Percentiles rank a stretch among this genome's conserved stretches.
Evolutionary conservation across 2,329 filamentous ascomycete genomes (phyloP).

Genomic region (Botrytis fragariae): DNA sequence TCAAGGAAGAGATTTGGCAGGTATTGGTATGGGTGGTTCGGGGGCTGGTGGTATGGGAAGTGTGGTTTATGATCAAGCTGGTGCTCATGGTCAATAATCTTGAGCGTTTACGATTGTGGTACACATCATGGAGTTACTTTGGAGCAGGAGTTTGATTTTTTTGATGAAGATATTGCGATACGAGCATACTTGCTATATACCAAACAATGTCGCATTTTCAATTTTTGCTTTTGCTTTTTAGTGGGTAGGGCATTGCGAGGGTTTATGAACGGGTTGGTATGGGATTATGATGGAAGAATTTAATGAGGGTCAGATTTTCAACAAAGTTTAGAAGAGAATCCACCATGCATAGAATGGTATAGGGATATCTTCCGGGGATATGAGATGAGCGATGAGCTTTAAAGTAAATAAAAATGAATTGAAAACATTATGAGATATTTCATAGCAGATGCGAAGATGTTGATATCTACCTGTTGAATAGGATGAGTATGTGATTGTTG

Average conservation of each 20-base stretch:
- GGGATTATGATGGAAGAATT: not conserved
- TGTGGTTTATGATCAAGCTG: slow-evolving; percentile 28
- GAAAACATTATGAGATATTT: not conserved
- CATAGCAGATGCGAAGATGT: not conserved
- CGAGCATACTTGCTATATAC: not conserved
- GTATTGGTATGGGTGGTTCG: slow-evolving; percentile 23
- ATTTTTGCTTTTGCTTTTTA: not conserved
- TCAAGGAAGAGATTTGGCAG: slow-evolving; percentile 28
- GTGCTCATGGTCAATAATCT: slow-evolving; percentile 28
- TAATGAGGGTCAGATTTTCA: not conserved
- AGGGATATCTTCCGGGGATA: not conserved
- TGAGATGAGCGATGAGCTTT: not conserved
- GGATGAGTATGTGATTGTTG: not conserved
- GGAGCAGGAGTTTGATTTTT: not conserved
- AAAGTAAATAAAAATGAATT: not conserved
- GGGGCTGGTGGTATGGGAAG: slow-evolving; percentile 21
- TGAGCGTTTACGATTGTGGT: not conserved
- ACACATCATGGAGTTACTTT: not conserved
- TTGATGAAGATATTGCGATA: not conserved
- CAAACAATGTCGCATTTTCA: not conserved
- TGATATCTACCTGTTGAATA: not conserved
- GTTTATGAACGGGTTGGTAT: not conserved
- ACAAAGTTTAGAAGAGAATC: not conserved
- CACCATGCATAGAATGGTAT: not conserved
- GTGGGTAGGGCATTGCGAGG: not conserved